phyloP scores from a whole-genome alignment of 2,329 filamentous ascomycete genomes.

The Colletotrichum orchidophilum region DNA sequence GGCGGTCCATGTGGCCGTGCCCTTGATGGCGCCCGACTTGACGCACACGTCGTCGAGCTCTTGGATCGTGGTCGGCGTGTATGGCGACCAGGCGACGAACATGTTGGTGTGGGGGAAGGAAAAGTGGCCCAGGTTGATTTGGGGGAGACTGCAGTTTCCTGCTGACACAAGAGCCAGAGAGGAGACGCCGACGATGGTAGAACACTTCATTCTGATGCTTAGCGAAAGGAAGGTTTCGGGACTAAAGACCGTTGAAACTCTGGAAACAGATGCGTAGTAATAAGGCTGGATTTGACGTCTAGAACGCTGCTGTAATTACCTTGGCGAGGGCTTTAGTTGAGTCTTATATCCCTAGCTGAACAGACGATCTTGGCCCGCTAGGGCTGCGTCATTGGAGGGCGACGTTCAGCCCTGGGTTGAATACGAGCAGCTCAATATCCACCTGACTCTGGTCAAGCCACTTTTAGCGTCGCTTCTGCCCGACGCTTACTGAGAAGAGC shows the following conservation, averaged over 20 bases:
- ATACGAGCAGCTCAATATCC: background rate
- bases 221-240: background rate
- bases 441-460: background rate
- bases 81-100: conserved; percentile 18
- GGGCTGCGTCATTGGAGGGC: background rate
- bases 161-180: background rate
- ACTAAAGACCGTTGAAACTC: background rate
- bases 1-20: conserved; percentile 22
- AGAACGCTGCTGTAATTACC: background rate
- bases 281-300: background rate
- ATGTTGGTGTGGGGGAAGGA: conserved; percentile 14
- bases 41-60: conserved; percentile 15
- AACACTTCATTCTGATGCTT: background rate
- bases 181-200: background rate
- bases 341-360: background rate
- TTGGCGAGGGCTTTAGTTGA: background rate
- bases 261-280: background rate
- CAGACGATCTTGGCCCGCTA: background rate
- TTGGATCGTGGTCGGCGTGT: conserved; percentile 16
- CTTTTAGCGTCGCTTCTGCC: background rate
- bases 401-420: background rate
- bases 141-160: background rate
- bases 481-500: background rate
- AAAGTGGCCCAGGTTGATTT: conserved; percentile 19
- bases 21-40: conserved; percentile 4